A percentile compares a stretch with the other conserved stretches of the same genome.
These are phyloP conservation scores for Kalmanozyma brasiliensis DNA, from an alignment of 1,284 basidiomycete species.

Conservation along the genomic window DNA sequence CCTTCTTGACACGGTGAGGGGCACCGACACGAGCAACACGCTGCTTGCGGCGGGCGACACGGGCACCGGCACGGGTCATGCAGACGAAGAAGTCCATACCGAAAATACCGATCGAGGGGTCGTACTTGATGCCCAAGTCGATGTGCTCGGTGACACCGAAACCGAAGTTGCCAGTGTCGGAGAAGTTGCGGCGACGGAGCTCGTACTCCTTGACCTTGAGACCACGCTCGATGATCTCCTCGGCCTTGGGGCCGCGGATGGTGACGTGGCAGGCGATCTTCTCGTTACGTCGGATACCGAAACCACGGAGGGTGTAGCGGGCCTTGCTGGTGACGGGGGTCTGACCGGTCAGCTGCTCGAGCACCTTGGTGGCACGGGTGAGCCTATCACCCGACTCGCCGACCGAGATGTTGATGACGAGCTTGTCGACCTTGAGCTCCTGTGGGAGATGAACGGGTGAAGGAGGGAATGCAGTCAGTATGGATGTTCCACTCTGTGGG, in stretches of 20 bases:
- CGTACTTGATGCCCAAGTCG: conserved; percentile 85
- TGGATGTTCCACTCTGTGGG: neutral
- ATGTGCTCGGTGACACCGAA: conserved; percentile 76
- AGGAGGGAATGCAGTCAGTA: conserved; percentile 6
- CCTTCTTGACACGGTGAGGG: conserved; percentile 75
- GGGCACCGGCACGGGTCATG: conserved; percentile 94
- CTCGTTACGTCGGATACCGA: conserved; percentile 99
- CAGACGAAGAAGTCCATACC: conserved; percentile 67
- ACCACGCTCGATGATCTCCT: conserved; percentile 97
- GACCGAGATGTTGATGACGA: conserved; percentile 99
- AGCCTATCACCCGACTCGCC: conserved; percentile 99
- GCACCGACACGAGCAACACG: conserved; percentile 87
- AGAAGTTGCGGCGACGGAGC: conserved; percentile 88
- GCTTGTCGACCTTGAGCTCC: conserved; percentile 97
- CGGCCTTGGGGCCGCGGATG: conserved; percentile 98
- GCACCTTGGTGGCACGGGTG: conserved; percentile 98
- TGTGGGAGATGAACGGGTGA: conserved; percentile 56
- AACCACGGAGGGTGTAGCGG: conserved; percentile 98
- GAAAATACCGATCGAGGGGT: conserved; percentile 68
- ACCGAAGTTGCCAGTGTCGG: conserved; percentile 69
- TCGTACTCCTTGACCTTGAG: conserved; percentile 99
- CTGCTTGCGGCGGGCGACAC: conserved; percentile 91
- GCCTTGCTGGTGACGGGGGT: conserved; percentile 99
- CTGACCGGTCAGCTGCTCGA: conserved; percentile 99
- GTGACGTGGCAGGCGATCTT: conserved; percentile 99